Evolutionary conservation across 225 moss, liverwort and hornwort species (phyloP).

Genomic region (Physcomitrellopsis africana): DNA sequence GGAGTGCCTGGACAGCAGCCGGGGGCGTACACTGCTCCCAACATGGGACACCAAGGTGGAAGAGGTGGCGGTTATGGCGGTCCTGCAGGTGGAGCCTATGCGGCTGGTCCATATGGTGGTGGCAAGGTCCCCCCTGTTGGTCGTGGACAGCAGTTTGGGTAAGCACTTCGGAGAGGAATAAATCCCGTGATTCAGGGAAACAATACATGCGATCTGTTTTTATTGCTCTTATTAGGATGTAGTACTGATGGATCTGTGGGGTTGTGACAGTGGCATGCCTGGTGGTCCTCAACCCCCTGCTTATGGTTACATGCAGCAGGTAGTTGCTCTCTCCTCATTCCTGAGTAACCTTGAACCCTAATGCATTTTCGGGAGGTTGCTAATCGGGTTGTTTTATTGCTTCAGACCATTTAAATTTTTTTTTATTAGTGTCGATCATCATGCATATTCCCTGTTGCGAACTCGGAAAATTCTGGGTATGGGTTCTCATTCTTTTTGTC

Average conservation of each 20-base stretch:
- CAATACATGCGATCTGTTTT: not conserved
- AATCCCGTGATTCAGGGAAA: not conserved
- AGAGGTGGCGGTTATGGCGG: constrained; percentile 69
- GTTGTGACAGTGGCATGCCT: constrained; percentile 58
- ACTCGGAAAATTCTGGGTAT: not conserved
- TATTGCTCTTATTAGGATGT: not conserved
- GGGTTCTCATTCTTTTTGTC: constrained; percentile 12
- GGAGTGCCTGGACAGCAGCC: constrained; percentile 68
- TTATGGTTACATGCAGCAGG: constrained; percentile 86
- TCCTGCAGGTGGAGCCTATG: constrained; percentile 52
- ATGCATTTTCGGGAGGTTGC: not conserved
- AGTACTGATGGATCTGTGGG: constrained; percentile 32
- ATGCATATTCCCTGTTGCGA: not conserved
- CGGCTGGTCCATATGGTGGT: constrained; percentile 73
- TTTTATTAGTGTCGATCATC: not conserved
- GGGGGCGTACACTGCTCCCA: constrained; percentile 67
- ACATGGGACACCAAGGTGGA: constrained; percentile 67
- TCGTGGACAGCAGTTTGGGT: constrained; percentile 84
- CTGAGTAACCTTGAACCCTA: not conserved
- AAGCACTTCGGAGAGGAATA: not conserved
- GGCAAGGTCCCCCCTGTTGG: constrained; percentile 76
- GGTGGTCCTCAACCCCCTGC: constrained; percentile 62
- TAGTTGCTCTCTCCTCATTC: constrained; percentile 22
- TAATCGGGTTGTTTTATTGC: not conserved
- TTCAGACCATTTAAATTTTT: not conserved